Percentiles rank a stretch among this genome's conserved stretches.
Evolutionary conservation across 805 yeast species (phyloP).

Genomic region (Candida andamanensis): DNA sequence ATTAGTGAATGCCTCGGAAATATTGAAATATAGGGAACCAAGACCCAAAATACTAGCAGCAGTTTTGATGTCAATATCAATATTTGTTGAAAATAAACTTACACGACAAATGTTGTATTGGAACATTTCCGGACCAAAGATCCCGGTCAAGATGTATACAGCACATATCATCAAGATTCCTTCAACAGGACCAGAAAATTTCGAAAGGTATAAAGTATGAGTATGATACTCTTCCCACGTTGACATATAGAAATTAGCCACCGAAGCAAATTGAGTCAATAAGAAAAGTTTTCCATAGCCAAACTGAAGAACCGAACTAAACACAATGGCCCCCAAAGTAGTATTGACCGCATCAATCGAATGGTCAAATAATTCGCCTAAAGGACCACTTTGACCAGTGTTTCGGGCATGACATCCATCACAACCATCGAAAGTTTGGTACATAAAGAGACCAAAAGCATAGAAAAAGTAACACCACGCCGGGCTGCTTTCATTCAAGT

Average conservation of each 20-base stretch:
- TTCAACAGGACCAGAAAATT: slow-evolving; percentile 91
- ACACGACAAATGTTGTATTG: slow-evolving; percentile 30
- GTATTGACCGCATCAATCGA: slow-evolving; percentile 74
- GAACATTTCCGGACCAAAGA: slow-evolving; percentile 71
- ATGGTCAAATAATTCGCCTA: slow-evolving; percentile 93
- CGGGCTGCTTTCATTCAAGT: slow-evolving; percentile 56
- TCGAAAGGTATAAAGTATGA: slow-evolving; percentile 70
- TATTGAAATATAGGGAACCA: slow-evolving; percentile 57
- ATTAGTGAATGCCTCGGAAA: slow-evolving; percentile 60
- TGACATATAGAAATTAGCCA: slow-evolving; percentile 78
- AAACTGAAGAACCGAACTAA: slow-evolving; percentile 69
- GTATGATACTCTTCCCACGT: slow-evolving; percentile 98
- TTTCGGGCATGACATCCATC: slow-evolving; percentile 95
- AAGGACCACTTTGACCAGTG: slow-evolving; percentile 91
- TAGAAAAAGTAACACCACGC: slow-evolving; percentile 71
- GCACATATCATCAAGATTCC: slow-evolving; percentile 67
- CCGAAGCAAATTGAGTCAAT: slow-evolving; percentile 64
- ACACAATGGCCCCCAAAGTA: slow-evolving; percentile 68
- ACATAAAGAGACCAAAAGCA: slow-evolving; percentile 79
- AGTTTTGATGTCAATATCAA: slow-evolving; percentile 21
- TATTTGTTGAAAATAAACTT: slow-evolving; percentile 26
- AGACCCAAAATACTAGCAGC: slow-evolving; percentile 43
- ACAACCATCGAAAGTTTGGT: slow-evolving; percentile 94
- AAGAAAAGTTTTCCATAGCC: slow-evolving; percentile 63
- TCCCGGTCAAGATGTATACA: slow-evolving; percentile 58